Base-by-base conservation (phyloP, 768 basidiomycete genomes). In the Lactifluus rugatus region DNA sequence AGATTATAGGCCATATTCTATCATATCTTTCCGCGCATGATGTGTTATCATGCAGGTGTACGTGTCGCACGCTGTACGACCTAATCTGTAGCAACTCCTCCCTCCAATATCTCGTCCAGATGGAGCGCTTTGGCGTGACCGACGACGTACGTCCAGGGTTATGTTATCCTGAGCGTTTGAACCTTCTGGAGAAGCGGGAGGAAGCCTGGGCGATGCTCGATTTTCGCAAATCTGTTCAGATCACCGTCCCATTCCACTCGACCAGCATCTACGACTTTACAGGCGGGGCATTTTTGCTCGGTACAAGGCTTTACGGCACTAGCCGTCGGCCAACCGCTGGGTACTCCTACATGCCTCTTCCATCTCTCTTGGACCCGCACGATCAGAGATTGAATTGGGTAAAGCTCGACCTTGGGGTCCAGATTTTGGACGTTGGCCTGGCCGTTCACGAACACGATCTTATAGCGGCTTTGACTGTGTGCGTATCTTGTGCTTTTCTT, bases 241-340 rank as follows among this genome's bases (percentile, higher is more conserved):
- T 58, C 10, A 32, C 21, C 19, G 61, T 64, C 21, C 52, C 52
- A 26, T 64, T 64, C 34, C 28, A 44, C 5, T 54, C 61, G 39
- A 62, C 60, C 2, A 54, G 60, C 25, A 62, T 64, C n/a, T 64
- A 64, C 61, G 62, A 64, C 46, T 55, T 64, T 28, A 64, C 62
- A 3, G 62, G 60, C 16, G 62, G 61, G 1, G 61, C 61, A 1
- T 57, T 64, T 23, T 42, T 64, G 14, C 62, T 64, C 26, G 62
- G 62, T 9, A 64, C 60, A 46, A 53, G 47, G 13, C 44, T 47
- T 21, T 31, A 44, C 19, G 47, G 37, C 17, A 7, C 39, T 1
- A 56, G 45, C 16, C 56, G 42, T 13, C 34, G 54, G 11, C 41
- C 48, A 7, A 64, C 61, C 1, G 26, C 39, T 5, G 62, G 60